phyloP scores from a whole-genome alignment of 306 rosid species.

The Glycine latifolia region DNA sequence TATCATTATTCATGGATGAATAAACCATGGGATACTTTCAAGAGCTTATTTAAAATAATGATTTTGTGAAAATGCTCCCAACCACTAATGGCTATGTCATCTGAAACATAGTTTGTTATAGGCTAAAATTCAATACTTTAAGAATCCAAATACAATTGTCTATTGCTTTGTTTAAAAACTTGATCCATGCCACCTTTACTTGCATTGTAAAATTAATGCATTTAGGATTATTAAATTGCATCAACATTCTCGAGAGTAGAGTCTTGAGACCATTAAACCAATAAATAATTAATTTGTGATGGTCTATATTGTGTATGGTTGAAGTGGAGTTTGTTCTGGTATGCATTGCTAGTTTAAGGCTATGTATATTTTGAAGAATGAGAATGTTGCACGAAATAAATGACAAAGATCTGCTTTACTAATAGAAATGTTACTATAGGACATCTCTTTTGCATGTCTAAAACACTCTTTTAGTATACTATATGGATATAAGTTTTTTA shows the following conservation, averaged over 20 bases:
- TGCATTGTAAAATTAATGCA: too few relatives aligned
- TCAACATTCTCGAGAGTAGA: neutral
- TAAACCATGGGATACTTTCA: neutral
- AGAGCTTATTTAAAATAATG: neutral
- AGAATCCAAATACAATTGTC: neutral
- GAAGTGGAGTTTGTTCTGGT: conserved; percentile 19
- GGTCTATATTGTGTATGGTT: neutral
- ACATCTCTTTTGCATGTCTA: neutral
- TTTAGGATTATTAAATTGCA: too few relatives aligned
- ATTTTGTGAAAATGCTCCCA: neutral
- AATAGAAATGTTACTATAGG: neutral
- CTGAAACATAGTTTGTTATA: neutral
- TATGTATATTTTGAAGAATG: neutral
- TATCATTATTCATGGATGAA: neutral
- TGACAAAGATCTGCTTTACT: conserved; percentile 33
- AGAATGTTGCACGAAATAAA: conserved; percentile 9
- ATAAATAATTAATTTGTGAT: neutral
- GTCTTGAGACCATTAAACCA: conserved; percentile 23
- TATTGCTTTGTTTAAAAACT: conserved; percentile 7
- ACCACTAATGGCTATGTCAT: neutral
- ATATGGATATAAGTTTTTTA: neutral
- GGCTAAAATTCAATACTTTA: conserved; percentile 1
- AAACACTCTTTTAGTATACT: neutral
- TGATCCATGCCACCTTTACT: neutral
- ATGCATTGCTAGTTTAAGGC: neutral